These are phyloP conservation scores for Diplocarpon rosae DNA, from an alignment of 2,329 filamentous ascomycete genomes.

Conservation along the genomic window DNA sequence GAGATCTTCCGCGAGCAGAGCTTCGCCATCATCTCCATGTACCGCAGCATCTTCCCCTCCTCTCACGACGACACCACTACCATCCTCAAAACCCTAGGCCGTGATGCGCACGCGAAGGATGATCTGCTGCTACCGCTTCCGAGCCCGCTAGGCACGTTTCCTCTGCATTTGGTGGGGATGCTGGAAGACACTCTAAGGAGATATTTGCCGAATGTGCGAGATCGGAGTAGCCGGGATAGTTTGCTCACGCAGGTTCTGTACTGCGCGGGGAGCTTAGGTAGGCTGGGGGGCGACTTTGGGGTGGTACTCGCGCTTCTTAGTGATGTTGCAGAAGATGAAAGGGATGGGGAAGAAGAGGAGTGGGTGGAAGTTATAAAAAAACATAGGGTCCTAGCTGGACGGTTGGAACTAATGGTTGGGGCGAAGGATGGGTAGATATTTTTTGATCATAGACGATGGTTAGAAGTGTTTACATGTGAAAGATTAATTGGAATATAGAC, in stretches of 20 bases:
- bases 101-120: conserved; percentile 12
- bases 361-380: conserved; percentile 87
- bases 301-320: conserved; percentile 62
- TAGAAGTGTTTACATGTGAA: neutral
- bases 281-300: conserved; percentile 86
- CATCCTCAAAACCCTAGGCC: conserved; percentile 12
- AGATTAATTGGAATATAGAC: neutral
- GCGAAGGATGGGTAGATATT: conserved; percentile 15
- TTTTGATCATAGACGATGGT: neutral
- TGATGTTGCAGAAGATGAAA: conserved; percentile 29
- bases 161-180: conserved; percentile 71
- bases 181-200: conserved; percentile 62
- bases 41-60: conserved; percentile 74
- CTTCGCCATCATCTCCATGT: conserved; percentile 91
- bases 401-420: conserved; percentile 58
- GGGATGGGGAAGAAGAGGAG: conserved; percentile 44
- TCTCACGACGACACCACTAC: no score
- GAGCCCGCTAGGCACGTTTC: conserved; percentile 71
- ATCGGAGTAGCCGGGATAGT: conserved; percentile 72
- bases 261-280: conserved; percentile 80
- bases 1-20: conserved; percentile 97
- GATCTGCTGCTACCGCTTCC: conserved; percentile 52
- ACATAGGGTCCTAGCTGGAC: conserved; percentile 73
- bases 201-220: conserved; percentile 74
- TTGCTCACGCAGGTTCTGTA: conserved; percentile 88